Base-by-base conservation (phyloP, 164 flowering plant species). In the Santalum album region DNA sequence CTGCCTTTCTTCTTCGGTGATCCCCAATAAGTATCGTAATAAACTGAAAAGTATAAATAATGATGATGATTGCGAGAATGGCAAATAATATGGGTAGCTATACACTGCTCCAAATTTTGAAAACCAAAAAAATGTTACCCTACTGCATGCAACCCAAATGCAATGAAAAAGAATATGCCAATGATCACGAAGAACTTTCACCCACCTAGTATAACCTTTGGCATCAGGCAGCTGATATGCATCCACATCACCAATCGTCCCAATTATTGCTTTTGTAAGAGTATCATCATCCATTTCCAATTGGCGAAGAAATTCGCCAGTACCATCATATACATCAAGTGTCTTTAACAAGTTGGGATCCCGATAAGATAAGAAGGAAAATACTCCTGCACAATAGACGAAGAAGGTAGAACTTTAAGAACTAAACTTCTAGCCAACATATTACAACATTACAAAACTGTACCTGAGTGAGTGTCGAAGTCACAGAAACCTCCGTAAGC, bases 401-500 rank as follows among this genome's bases (percentile, higher is more conserved):
- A 9, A 26, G 48, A 42, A 51, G 52, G 34, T 62, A 12, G 45
- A 24, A 16, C 14, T 27, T n/a, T 14, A 24, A 21, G 26, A 47
- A 35, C n/a, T 6, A 54, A 39, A 32, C 9, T 11, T n/a, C 39
- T 23, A 21, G 6, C 34, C 39, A 53, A 11, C 5, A 49, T 9
- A 29, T 12, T 15, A 45, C 11, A 68, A 17, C 12, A 39, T 16
- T 16, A 43, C 25, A 23, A 43, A 48, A 35, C n/a, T 36, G 43
- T 65, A 94, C 96, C 99, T 70, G 99, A 94, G 47, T 94, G 97
- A 45, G 89, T 69, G 68, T 94, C 97, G 49, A 94, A 94, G 51
- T 87, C 87, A 61, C 99, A 94, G 58, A 90, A 94, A 36, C 97
- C 99, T 48, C 99, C 99, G 77, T 94, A 94, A 36, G 99, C 99